Evolutionary conservation across 2,329 filamentous ascomycete species (phyloP).

Genomic region (Ophiocordyceps camponoti-rufipedis): DNA sequence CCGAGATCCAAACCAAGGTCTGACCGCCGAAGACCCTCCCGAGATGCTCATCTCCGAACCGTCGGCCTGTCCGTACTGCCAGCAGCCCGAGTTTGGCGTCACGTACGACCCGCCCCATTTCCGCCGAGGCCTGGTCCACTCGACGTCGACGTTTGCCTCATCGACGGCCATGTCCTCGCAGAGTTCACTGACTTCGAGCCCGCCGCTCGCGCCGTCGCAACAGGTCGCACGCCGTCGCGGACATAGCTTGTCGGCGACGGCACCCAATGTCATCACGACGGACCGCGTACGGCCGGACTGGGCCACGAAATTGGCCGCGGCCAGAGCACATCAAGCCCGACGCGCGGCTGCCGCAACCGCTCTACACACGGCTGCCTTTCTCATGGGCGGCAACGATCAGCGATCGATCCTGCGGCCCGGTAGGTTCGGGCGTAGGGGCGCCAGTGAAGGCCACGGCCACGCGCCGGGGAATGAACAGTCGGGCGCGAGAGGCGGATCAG

Average conservation of each 20-base stretch:
- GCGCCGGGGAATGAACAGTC: conserved; percentile 9
- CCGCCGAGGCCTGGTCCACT: conserved; percentile 62
- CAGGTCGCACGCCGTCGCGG: conserved; percentile 25
- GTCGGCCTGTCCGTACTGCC: conserved; percentile 85
- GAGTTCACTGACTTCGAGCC: conserved; percentile 52
- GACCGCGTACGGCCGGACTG: conserved; percentile 88
- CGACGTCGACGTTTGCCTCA: conserved; percentile 21
- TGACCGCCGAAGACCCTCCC: conserved; percentile 29
- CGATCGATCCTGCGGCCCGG: conserved; percentile 26
- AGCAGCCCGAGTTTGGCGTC: conserved; percentile 89
- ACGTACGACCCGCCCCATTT: conserved; percentile 84
- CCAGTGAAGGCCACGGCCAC: conserved; percentile 15
- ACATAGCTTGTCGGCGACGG: conserved; percentile 58
- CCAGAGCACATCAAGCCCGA: conserved; percentile 67
- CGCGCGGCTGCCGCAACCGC: conserved; percentile 86
- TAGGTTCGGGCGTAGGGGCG: conserved; percentile 38
- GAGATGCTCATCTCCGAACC: conserved; percentile 76
- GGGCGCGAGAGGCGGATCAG: neutral
- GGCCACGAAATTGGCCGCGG: conserved; percentile 73
- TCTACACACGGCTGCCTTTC: conserved; percentile 82
- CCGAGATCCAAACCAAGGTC: conserved; percentile 15
- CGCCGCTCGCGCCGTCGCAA: conserved; percentile 21
- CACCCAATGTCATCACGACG: conserved; percentile 76
- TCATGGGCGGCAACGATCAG: conserved; percentile 50
- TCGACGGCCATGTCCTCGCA: conserved; percentile 71